Evolutionary conservation across 768 basidiomycete species (phyloP).

Genomic region (Hericium alpestre): DNA sequence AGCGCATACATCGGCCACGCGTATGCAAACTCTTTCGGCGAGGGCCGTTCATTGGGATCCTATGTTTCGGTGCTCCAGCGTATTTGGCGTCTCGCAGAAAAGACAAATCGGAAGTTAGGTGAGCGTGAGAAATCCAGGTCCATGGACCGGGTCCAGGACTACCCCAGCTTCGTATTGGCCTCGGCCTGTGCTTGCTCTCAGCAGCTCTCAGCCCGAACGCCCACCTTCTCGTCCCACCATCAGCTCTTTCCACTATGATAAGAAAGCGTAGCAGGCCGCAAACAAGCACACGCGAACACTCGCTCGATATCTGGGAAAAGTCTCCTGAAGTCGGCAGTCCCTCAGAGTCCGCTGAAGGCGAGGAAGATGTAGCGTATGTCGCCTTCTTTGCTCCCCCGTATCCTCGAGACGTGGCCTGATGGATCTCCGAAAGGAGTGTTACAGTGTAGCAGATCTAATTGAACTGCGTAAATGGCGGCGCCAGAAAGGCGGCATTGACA

Average conservation of each 20-base stretch:
- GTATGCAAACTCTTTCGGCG: too few relatives aligned
- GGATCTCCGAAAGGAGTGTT: constrained; percentile 7
- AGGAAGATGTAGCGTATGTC: constrained; percentile 37
- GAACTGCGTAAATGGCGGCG: constrained; percentile 71
- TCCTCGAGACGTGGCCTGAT: not conserved
- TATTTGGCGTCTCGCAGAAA: too few relatives aligned
- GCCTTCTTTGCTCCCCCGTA: constrained; percentile 5
- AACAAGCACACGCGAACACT: constrained; percentile 41
- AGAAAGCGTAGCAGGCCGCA: constrained; percentile 67
- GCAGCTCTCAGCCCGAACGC: too few relatives aligned
- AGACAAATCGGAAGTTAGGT: too few relatives aligned
- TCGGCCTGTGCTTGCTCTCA: too few relatives aligned
- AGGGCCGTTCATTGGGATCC: too few relatives aligned
- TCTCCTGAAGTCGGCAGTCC: constrained; percentile 7
- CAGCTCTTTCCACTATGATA: constrained; percentile 35
- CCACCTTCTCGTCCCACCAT: too few relatives aligned
- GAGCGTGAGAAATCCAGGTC: too few relatives aligned
- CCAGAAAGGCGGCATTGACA: constrained; percentile 74
- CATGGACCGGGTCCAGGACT: too few relatives aligned
- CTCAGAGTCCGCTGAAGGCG: constrained; percentile 25
- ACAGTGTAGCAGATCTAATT: constrained; percentile 72
- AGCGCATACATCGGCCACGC: too few relatives aligned
- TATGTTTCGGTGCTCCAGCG: too few relatives aligned
- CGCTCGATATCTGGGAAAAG: constrained; percentile 24
- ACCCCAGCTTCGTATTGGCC: too few relatives aligned